Evolutionary conservation across 1,284 basidiomycete genomes (phyloP).

Genomic region (Cutaneotrichosporon sp.): DNA sequence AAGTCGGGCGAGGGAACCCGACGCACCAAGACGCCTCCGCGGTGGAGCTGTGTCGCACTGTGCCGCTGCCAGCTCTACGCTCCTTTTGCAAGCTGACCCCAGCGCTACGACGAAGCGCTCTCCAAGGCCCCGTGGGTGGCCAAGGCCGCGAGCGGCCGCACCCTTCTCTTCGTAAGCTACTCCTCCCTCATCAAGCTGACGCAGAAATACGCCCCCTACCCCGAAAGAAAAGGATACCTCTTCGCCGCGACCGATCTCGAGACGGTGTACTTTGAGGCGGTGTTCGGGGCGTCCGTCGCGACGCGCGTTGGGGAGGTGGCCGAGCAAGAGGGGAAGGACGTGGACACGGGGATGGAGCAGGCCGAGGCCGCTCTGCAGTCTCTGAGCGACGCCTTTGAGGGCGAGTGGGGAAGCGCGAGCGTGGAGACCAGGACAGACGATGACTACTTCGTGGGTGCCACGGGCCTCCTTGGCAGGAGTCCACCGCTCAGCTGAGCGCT

Average conservation of each 20-base stretch:
- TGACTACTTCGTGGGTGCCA: conserved; percentile 36
- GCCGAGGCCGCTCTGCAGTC: conserved; percentile 22
- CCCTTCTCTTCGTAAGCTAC: conserved; percentile 32
- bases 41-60: too few relatives aligned
- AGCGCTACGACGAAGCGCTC: conserved; percentile 32
- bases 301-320: conserved; percentile 23
- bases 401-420: conserved; percentile 22
- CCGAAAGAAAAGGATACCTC: conserved; percentile 37
- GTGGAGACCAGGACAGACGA: conserved; percentile 30
- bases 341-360: conserved; percentile 7
- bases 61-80: too few relatives aligned
- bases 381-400: conserved; percentile 26
- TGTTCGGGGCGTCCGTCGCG: conserved; percentile 30
- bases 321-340: conserved; percentile 7
- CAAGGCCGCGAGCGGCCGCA: conserved; percentile 22
- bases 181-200: background rate
- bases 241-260: conserved; percentile 38
- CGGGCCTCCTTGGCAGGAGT: too few relatives aligned
- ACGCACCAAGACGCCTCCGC: too few relatives aligned
- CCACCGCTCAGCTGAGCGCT: too few relatives aligned
- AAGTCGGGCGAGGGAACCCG: too few relatives aligned
- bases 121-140: conserved; percentile 32
- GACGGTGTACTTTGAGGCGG: conserved; percentile 31
- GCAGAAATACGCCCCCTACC: conserved; percentile 40
- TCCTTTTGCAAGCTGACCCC: background rate